Evolutionary conservation across 1,139 yeast genomes (phyloP).

Genomic region (Geotrichum bryndzae): DNA sequence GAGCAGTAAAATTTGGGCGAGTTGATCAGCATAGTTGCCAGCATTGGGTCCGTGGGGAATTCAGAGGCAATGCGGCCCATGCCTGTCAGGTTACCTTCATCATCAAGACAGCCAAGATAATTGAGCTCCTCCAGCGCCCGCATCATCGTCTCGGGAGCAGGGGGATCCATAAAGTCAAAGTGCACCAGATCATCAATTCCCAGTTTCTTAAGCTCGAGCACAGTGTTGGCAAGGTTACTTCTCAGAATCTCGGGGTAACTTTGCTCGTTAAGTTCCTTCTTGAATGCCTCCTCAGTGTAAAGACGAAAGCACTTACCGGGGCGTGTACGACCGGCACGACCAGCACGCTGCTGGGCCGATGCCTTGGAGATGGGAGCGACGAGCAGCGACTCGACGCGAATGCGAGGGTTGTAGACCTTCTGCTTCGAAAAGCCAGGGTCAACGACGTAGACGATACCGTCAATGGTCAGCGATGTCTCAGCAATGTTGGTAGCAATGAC

Average conservation of each 20-base stretch:
- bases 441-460: slow-evolving; percentile 93
- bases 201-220: slow-evolving; percentile 82
- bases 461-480: slow-evolving; percentile 95
- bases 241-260: slow-evolving; percentile 93
- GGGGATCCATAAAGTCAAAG: slow-evolving; percentile 98
- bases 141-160: slow-evolving; percentile 99
- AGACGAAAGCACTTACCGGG: slow-evolving; percentile 97
- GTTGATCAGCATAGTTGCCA: slow-evolving; percentile 87
- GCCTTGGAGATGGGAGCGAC: slow-evolving; percentile 97
- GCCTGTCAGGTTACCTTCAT: slow-evolving; percentile 84
- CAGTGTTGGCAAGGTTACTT: slow-evolving; percentile 86
- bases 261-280: slow-evolving; percentile 88
- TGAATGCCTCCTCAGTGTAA: slow-evolving; percentile 94
- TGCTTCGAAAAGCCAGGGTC: slow-evolving; percentile 98
- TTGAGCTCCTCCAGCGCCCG: slow-evolving; percentile 93
- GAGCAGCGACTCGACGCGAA: slow-evolving; percentile 86
- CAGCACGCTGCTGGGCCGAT: slow-evolving; percentile 96
- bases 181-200: slow-evolving; percentile 96
- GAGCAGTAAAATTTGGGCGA: slow-evolving; percentile 83
- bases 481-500: slow-evolving; percentile 95
- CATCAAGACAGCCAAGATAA: slow-evolving; percentile 82
- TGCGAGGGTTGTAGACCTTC: slow-evolving; percentile 93
- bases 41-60: slow-evolving; percentile 93
- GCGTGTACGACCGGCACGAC: slow-evolving; percentile 99
- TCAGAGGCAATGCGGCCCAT: slow-evolving; percentile 85